Conservation (phyloP, 441 rosid species). For the Gossypium aridum region DNA sequence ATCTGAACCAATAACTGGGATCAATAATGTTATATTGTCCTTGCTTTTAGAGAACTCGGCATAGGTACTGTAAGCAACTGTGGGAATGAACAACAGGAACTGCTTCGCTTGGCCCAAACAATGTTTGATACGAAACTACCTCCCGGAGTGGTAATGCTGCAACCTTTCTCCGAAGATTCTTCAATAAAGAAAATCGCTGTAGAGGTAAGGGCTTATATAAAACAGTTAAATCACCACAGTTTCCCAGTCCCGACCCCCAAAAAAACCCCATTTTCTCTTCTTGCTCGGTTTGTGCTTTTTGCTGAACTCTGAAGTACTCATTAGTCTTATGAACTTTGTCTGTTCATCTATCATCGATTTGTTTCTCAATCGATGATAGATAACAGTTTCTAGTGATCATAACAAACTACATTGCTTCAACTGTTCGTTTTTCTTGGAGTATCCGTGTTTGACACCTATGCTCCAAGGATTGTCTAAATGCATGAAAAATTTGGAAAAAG, state of each 20-base stretch:
- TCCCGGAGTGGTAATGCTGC: slow-evolving; percentile 68
- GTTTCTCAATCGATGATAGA: background rate
- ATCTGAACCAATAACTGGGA: background rate
- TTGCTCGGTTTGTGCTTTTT: background rate
- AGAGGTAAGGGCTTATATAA: slow-evolving; percentile 35
- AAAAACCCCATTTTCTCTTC: background rate
- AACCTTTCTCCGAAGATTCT: slow-evolving; percentile 87
- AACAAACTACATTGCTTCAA: background rate
- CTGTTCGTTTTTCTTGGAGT: too few relatives aligned
- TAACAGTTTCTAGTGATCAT: background rate
- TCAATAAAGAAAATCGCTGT: slow-evolving; percentile 73
- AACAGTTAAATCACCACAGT: background rate
- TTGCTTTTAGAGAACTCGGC: slow-evolving; percentile 68
- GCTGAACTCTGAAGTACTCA: background rate
- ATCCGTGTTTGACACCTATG: too few relatives aligned
- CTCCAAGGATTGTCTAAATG: too few relatives aligned
- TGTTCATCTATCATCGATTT: background rate
- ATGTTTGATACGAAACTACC: slow-evolving; percentile 92
- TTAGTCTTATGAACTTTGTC: too few relatives aligned
- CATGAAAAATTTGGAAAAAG: too few relatives aligned
- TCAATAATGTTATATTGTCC: background rate
- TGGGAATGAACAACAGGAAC: slow-evolving; percentile 60
- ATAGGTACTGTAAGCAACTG: slow-evolving; percentile 57
- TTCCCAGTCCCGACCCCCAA: background rate
- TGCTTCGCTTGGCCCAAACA: slow-evolving; percentile 75